Conservation (phyloP, 495 filamentous ascomycete genomes). For the Rhizodiscina lignyota region DNA sequence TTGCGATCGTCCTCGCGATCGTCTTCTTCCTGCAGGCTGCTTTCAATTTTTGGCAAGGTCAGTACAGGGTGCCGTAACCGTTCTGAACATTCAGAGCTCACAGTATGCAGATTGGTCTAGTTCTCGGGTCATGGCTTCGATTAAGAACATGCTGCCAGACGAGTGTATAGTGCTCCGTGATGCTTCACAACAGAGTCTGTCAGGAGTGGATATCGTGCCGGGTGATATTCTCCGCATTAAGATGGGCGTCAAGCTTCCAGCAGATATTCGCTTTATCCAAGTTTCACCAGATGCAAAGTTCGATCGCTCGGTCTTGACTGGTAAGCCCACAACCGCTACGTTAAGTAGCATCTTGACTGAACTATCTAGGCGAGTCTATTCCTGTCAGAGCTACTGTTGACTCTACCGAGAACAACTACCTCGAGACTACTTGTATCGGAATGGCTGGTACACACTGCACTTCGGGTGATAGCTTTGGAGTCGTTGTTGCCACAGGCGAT, state of each 20-base stretch:
- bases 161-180: slow-evolving; percentile 45
- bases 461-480: slow-evolving; percentile 43
- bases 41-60: slow-evolving; percentile 26
- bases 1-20: slow-evolving; percentile 45
- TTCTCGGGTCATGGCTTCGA: slow-evolving; percentile 20
- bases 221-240: slow-evolving; percentile 48
- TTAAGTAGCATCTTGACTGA: slow-evolving; percentile 1
- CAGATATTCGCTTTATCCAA: slow-evolving; percentile 49
- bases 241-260: slow-evolving; percentile 50
- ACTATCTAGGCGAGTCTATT: slow-evolving; percentile 36
- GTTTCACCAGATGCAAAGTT: slow-evolving; percentile 50
- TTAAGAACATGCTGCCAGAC: slow-evolving; percentile 42
- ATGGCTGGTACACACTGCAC: slow-evolving; percentile 55
- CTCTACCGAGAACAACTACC: slow-evolving; percentile 49
- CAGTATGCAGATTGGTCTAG: slow-evolving; percentile 14
- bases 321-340: slow-evolving; percentile 18
- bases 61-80: background rate
- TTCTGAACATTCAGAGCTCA: background rate
- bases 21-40: slow-evolving; percentile 54
- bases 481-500: slow-evolving; percentile 45
- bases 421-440: slow-evolving; percentile 59
- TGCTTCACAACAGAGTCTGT: slow-evolving; percentile 27
- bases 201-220: slow-evolving; percentile 44
- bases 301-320: slow-evolving; percentile 54
- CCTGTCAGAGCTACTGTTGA: slow-evolving; percentile 43